These are phyloP conservation scores for Phaeophleospora eucalypticola DNA, from an alignment of 2,329 filamentous ascomycete species.

Conservation along the genomic window DNA sequence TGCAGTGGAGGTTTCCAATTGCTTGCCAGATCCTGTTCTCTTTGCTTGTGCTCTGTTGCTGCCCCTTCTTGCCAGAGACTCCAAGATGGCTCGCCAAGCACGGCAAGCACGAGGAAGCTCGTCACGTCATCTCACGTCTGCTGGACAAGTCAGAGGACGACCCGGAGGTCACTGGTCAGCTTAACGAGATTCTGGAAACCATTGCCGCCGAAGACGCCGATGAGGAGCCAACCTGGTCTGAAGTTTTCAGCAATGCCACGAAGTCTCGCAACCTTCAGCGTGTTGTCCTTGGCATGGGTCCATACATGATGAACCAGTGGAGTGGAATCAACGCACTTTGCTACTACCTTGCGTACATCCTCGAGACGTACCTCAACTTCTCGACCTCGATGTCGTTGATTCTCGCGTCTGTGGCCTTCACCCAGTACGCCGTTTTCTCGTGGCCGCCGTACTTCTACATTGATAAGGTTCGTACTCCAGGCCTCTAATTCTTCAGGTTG, in stretches of 20 bases:
- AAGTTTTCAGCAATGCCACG: slow-evolving; percentile 36
- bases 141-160: slow-evolving; percentile 31
- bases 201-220: slow-evolving; percentile 30
- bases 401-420: slow-evolving; percentile 31
- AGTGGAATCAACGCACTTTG: slow-evolving; percentile 25
- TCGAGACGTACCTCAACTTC: slow-evolving; percentile 28
- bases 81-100: slow-evolving; percentile 30
- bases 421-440: slow-evolving; percentile 31
- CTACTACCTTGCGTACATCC: slow-evolving; percentile 31
- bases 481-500: no score
- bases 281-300: slow-evolving; percentile 37
- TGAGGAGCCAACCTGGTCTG: slow-evolving; percentile 34
- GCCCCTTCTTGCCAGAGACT: slow-evolving; percentile 28
- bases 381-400: slow-evolving; percentile 28
- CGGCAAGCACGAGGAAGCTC: slow-evolving; percentile 26
- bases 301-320: slow-evolving; percentile 33
- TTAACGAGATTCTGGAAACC: slow-evolving; percentile 35
- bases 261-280: slow-evolving; percentile 35
- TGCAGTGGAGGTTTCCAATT: slow-evolving; percentile 31
- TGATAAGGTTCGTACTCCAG: slow-evolving; percentile 15
- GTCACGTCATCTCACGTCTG: slow-evolving; percentile 29
- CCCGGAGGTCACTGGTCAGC: slow-evolving; percentile 33
- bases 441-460: slow-evolving; percentile 34
- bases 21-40: slow-evolving; percentile 31
- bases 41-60: slow-evolving; percentile 24